phyloP scores from a whole-genome alignment of 164 flowering plant species.

The Macadamia integrifolia region DNA sequence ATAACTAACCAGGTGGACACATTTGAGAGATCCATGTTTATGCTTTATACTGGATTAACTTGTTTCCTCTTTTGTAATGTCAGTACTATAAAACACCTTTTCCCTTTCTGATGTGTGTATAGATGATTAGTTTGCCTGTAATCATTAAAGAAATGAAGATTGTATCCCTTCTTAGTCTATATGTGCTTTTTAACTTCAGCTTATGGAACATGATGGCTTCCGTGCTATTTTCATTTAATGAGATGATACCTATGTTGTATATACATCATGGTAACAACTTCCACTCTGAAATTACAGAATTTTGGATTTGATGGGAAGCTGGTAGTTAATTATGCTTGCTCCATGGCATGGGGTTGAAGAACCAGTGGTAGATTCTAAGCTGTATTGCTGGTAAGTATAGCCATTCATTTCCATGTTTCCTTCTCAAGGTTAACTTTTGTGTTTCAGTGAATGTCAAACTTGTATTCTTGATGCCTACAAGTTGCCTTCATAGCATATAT shows the following conservation, averaged over 20 bases:
- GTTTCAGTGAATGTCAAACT: not conserved
- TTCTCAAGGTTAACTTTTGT: not conserved
- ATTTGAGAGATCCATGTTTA: no score
- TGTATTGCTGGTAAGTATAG: not conserved
- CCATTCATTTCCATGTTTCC: not conserved
- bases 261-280: not conserved
- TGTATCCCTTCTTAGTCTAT: no score
- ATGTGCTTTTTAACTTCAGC: not conserved
- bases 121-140: no score
- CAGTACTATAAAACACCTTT: no score
- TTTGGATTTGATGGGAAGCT: conserved; percentile 91
- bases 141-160: no score
- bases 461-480: not conserved
- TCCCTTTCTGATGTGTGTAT: no score
- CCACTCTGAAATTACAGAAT: conserved; percentile 45
- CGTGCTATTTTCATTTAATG: no score
- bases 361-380: not conserved
- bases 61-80: not conserved
- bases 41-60: not conserved
- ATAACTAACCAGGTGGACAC: no score
- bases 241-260: not conserved
- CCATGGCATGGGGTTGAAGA: conserved; percentile 91
- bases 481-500: no score
- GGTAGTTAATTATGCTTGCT: conserved; percentile 85
- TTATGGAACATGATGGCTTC: not conserved